A percentile compares a stretch with the other conserved stretches of the same genome.
Conservation (phyloP, 352 stramenopile species). For the Pseudoperonospora humuli region DNA sequence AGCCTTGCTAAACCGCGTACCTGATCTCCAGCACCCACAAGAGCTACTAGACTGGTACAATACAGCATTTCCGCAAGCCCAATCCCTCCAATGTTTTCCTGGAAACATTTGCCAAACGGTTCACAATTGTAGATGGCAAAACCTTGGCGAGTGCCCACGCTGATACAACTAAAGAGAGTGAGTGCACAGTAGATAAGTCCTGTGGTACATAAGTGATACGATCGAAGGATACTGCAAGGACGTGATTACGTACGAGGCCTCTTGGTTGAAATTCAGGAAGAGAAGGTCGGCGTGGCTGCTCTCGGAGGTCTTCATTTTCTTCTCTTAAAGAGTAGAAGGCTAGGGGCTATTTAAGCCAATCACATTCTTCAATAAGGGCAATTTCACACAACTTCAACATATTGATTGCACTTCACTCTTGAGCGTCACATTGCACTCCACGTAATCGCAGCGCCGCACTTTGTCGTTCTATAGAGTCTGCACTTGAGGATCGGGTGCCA, state of each 20-base stretch:
- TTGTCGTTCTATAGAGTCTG: no score
- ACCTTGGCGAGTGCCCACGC: constrained; percentile 78
- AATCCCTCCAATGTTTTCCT: constrained; percentile 83
- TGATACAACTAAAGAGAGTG: constrained; percentile 68
- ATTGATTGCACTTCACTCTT: no score
- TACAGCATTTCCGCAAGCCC: constrained; percentile 91
- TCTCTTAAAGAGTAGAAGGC: background rate
- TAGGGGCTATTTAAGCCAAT: constrained; percentile 6
- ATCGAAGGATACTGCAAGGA: background rate
- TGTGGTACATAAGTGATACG: no score
- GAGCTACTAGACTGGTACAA: constrained; percentile 87
- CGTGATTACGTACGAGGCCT: constrained; percentile 62
- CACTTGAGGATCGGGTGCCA: no score
- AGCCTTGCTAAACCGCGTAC: no score
- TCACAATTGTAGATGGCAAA: constrained; percentile 90
- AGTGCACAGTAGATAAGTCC: background rate
- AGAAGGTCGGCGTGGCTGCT: constrained; percentile 56
- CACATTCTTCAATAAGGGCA: background rate
- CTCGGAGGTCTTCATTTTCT: constrained; percentile 37
- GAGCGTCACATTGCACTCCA: no score
- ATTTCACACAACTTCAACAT: no score
- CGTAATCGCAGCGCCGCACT: no score
- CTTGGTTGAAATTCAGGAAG: constrained; percentile 90
- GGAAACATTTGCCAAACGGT: constrained; percentile 86
- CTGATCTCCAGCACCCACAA: constrained; percentile 86